These are phyloP conservation scores for Tillandsia leiboldiana DNA, from an alignment of 176 grass and related monocot species.

Conservation along the genomic window DNA sequence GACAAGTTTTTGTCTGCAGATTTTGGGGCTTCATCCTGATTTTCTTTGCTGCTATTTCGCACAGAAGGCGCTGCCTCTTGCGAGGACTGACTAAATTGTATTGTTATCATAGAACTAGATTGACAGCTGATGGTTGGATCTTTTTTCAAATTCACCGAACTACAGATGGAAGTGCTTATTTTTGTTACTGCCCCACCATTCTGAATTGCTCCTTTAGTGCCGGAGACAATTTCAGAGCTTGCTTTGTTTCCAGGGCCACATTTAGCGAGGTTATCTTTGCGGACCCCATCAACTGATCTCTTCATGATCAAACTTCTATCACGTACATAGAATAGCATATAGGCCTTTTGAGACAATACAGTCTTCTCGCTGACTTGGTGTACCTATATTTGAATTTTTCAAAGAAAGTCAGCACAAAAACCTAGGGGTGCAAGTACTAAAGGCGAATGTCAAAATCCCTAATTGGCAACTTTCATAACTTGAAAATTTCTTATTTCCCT, in stretches of 20 bases:
- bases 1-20: conserved; percentile 29
- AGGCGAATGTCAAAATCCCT: neutral
- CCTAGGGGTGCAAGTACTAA: neutral
- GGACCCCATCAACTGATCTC: conserved; percentile 9
- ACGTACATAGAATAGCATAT: conserved; percentile 97
- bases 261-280: conserved; percentile 29
- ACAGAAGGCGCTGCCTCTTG: neutral
- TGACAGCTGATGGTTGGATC: conserved; percentile 8
- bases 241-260: conserved; percentile 35
- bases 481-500: too few species aligned
- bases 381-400: conserved; percentile 36
- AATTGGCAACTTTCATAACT: neutral
- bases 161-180: conserved; percentile 1
- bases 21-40: neutral
- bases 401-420: conserved; percentile 18
- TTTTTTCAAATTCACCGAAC: conserved; percentile 10
- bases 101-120: conserved; percentile 3
- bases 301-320: conserved; percentile 40
- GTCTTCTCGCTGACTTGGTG: conserved; percentile 81
- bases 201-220: conserved; percentile 25
- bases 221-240: conserved; percentile 18
- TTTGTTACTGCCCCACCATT: conserved; percentile 20
- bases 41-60: neutral
- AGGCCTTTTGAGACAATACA: conserved; percentile 81
- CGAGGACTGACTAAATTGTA: conserved; percentile 12